Percentiles rank a stretch among this genome's conserved stretches.
phyloP scores from a whole-genome alignment of 139 green algal genomes.

The Coelastrella sp. region DNA sequence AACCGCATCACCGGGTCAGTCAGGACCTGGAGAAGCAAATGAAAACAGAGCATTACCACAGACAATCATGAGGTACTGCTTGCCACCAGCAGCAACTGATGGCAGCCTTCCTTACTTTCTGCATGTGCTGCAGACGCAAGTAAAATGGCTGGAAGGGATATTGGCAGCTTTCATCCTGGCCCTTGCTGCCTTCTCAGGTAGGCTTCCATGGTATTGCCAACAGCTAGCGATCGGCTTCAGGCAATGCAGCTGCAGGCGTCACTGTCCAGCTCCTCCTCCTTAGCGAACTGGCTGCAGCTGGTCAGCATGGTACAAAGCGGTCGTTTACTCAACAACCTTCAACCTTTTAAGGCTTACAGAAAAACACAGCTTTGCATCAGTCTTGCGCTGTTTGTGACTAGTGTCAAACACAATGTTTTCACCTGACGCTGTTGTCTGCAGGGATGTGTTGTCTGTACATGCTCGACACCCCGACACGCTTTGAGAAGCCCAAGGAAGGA shows the following conservation, averaged over 20 bases:
- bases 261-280: no score
- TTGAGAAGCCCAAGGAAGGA: slow-evolving; percentile 45
- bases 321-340: no score
- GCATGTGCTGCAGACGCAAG: slow-evolving; percentile 38
- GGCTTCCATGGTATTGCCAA: not conserved
- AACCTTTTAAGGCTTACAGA: no score
- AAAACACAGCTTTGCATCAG: no score
- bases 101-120: not conserved
- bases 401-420: no score
- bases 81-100: not conserved
- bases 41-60: not conserved
- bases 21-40: not conserved
- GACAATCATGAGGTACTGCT: not conserved
- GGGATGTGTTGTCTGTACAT: slow-evolving; percentile 49
- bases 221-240: not conserved
- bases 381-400: no score
- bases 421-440: slow-evolving; percentile 12
- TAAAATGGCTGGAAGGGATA: slow-evolving; percentile 54
- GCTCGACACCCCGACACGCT: slow-evolving; percentile 46
- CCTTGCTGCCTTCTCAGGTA: slow-evolving; percentile 40
- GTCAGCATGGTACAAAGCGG: no score
- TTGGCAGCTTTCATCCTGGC: slow-evolving; percentile 36
- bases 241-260: not conserved
- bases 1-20: no score
- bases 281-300: no score